Evolutionary conservation across 805 yeast species (phyloP), one percentile per base, ranked within the genome.

Genomic region (Candida patagonica): DNA sequence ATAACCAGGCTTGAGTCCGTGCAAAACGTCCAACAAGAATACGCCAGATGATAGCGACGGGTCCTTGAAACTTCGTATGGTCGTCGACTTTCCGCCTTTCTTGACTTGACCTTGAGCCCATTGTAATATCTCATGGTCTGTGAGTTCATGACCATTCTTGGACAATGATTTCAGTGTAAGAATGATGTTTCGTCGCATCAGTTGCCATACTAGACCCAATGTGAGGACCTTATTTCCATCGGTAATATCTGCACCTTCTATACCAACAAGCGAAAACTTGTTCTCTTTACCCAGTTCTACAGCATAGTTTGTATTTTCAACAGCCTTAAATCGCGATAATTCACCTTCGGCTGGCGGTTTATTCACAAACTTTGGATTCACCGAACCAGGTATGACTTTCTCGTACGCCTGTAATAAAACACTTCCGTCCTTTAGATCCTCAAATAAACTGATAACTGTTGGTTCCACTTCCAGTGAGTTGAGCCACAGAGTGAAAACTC

Each of bases 231-330:
- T 84, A 58, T 80, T 80, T 49, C 96, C 97, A 61, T 92, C 98
- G 29, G 84, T 80, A 50, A 92, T 89, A 64, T 92, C 98, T 2
- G 96, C 85, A 39, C 98, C 98, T 60, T 92, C 97, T 48, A 92
- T 92, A 49, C 98, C 98, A 37, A 92, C 98, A 42, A 92, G 71
- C 1, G 97, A 89, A 62, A 92, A 92, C 40, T 80, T 77, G 60
- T 85, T 84, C 26, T 86, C 83, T 62, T 88, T 88, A 52, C 98
- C 98, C 38, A 94, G 73, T 51, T 85, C 95, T 30, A 92, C 97
- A n/a, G 94, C 95, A 57, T 92, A 92, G 62, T 92, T 92, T n/a
- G 95, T 86, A 62, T 92, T 92, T 63, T 92, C 98, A 43, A 92
- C 73, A 1, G 96, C 96, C 65, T 89, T 92, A 68, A 92, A 92